phyloP scores from a whole-genome alignment of 2,329 filamentous ascomycete genomes.

The Aspergillus intermedius region DNA sequence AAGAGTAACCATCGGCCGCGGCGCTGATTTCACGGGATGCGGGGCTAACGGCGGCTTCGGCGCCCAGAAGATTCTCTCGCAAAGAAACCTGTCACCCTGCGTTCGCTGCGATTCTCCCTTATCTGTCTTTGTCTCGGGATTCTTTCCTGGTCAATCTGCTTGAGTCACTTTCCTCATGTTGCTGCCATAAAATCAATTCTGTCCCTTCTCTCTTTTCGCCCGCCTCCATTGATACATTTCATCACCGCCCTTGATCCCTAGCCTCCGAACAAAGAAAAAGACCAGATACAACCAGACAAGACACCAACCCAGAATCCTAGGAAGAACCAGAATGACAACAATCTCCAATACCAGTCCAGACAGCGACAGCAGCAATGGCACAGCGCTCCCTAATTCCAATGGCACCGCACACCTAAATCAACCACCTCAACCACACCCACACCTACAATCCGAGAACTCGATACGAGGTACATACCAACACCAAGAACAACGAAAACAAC shows the following conservation, averaged over 20 bases:
- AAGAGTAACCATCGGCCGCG: background rate
- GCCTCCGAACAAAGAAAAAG: background rate
- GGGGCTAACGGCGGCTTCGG: conserved; percentile 2
- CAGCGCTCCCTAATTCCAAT: conserved; percentile 2
- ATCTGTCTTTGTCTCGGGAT: background rate
- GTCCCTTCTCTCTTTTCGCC: background rate
- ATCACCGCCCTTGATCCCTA: too few relatives aligned
- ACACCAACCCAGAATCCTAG: too few relatives aligned
- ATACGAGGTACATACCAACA: conserved; percentile 9
- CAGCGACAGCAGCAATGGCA: background rate
- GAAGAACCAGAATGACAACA: background rate
- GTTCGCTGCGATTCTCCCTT: background rate
- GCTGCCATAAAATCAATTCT: background rate
- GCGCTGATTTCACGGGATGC: conserved; percentile 5
- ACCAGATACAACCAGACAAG: background rate
- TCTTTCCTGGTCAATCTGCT: background rate
- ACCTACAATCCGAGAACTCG: background rate
- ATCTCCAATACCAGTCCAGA: background rate
- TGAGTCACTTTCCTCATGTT: background rate
- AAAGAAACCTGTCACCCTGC: background rate
- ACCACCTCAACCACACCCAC: conserved; percentile 3
- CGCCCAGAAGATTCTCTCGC: conserved; percentile 8
- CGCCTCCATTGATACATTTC: too few relatives aligned
- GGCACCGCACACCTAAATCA: background rate
- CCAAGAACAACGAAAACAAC: background rate